Base-by-base conservation (phyloP, 2,329 filamentous ascomycete genomes). In the Periconia sp. region DNA sequence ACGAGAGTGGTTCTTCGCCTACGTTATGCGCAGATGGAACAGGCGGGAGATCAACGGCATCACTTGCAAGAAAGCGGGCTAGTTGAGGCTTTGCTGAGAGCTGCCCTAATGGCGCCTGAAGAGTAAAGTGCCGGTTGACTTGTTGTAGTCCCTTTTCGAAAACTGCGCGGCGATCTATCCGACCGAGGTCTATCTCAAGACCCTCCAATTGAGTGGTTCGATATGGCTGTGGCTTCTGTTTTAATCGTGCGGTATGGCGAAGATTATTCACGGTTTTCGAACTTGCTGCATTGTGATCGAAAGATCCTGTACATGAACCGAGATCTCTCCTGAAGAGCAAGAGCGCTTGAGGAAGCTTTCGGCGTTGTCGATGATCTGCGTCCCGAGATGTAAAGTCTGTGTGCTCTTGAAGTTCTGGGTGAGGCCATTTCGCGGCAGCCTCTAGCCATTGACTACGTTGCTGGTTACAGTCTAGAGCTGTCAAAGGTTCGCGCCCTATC, bases 151-250 rank as follows among this genome's bases (percentile, higher is more conserved):
- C 63, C 36, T 55, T 65, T 23, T 59, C 56, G 43, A 77, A 77
- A 4, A 67, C 69, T 21, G 63, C 57, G 19, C 63, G 61, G 12
- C 69, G 66, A 51, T 73, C 61, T 15, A 48, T 53, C 13, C 45
- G 42, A 19, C 68, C 54, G 33, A 70, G 71, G 1, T 66, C 64
- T n/a, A 46, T 51, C 43, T 76, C 74, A 12, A 72, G 59, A 3
- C 65, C 63, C 47, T 77, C 75, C 4, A 78, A 54, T 48, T 78
- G 75, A 19, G 68, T 74, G 29, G 52, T 46, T 28, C 70, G 63
- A 35, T 59, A 61, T 8, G 52, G 36, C 3, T 52, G 36, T 11
- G 53, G 38, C 1, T 37, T 44, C 18, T 23, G 9, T 9, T 37
- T n/a, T n/a, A n/a, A n/a, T n/a, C n/a, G n/a, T n/a, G n/a, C n/a